Percentiles rank a stretch among this genome's conserved stretches.
Evolutionary conservation across 1,284 basidiomycete species (phyloP).

Genomic region (Athelia psychrophila): DNA sequence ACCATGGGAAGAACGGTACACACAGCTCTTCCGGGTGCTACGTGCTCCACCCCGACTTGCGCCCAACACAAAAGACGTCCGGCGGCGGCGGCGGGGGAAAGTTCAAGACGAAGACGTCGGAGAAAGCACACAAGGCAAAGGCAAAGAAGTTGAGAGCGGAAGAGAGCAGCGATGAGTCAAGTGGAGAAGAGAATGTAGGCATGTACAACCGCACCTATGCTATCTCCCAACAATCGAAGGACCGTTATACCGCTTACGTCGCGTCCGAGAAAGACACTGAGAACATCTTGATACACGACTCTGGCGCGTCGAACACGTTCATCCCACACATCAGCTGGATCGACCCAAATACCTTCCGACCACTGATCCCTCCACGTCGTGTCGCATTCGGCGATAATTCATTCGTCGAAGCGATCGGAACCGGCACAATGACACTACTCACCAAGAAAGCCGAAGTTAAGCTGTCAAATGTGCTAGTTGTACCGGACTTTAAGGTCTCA

Average conservation of each 20-base stretch:
- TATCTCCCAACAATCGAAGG: not conserved
- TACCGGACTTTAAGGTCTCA: not conserved
- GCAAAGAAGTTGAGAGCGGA: not conserved
- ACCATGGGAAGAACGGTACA: not conserved
- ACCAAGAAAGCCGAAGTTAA: not conserved
- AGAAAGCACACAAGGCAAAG: not conserved
- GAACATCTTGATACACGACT: not conserved
- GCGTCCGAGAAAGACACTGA: not conserved
- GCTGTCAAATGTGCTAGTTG: not conserved
- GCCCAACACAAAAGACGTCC: not conserved
- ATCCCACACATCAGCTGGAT: constrained; percentile 1
- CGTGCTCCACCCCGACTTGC: not conserved
- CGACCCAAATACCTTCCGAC: not conserved
- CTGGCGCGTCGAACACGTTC: not conserved
- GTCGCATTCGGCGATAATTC: constrained; percentile 1
- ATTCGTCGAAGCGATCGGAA: constrained; percentile 1
- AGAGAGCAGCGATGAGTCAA: not conserved
- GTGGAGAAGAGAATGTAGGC: not conserved
- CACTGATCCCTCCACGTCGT: not conserved
- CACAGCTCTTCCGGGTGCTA: not conserved
- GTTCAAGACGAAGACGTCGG: not conserved
- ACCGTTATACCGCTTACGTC: not conserved
- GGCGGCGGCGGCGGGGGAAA: not conserved
- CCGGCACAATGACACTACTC: not conserved
- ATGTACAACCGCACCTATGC: constrained; percentile 1